These are phyloP conservation scores for Penicillium roqueforti DNA, from an alignment of 495 filamentous ascomycete genomes.

Conservation along the genomic window DNA sequence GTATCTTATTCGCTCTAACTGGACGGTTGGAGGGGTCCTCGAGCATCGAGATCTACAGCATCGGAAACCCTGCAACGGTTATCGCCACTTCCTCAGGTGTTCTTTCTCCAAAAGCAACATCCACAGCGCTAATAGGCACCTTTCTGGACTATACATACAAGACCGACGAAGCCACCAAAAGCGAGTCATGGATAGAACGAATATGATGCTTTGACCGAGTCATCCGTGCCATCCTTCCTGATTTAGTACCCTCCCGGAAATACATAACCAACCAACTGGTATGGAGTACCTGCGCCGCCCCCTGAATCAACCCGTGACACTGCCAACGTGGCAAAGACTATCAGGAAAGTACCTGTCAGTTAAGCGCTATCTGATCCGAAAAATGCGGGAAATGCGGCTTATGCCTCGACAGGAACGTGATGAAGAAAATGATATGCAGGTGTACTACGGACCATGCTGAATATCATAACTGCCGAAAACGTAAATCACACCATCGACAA, in stretches of 20 bases:
- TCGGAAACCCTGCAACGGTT: slow-evolving; percentile 6
- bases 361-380: slow-evolving; percentile 14
- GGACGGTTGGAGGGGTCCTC: neutral
- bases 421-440: slow-evolving; percentile 11
- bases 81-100: neutral
- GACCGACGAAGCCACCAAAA: neutral
- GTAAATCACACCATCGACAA: slow-evolving; percentile 5
- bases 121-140: neutral
- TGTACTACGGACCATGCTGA: slow-evolving; percentile 16
- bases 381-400: slow-evolving; percentile 21
- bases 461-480: slow-evolving; percentile 10
- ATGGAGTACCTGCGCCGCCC: neutral
- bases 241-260: neutral
- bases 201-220: neutral
- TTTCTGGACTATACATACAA: neutral
- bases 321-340: slow-evolving; percentile 1
- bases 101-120: neutral
- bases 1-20: neutral
- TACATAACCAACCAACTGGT: neutral
- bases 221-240: neutral
- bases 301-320: neutral
- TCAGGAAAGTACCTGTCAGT: slow-evolving; percentile 7
- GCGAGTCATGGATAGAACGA: neutral
- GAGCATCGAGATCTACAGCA: neutral
- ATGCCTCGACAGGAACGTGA: slow-evolving; percentile 16